phyloP scores from a whole-genome alignment of 1,284 basidiomycete genomes.

The Ustilago cynodontis region DNA sequence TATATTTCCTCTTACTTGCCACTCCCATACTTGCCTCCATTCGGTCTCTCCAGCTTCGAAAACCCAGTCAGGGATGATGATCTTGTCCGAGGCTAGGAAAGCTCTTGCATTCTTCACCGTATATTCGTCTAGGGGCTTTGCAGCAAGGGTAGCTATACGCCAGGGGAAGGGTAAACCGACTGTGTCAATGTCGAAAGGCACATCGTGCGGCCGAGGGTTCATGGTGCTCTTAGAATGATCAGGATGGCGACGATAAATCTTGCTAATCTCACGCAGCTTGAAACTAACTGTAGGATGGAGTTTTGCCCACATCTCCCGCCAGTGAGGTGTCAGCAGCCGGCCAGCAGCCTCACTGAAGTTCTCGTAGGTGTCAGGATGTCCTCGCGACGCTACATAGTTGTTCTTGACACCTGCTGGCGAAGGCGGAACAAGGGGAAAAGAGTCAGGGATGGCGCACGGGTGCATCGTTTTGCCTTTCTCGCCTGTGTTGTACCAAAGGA shows the following conservation, averaged over 20 bases:
- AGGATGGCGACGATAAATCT: background rate
- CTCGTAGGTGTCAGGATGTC: background rate
- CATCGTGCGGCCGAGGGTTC: background rate
- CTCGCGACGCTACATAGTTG: background rate
- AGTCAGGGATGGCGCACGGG: too few relatives aligned
- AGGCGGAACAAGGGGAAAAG: background rate
- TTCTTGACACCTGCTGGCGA: background rate
- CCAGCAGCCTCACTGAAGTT: background rate
- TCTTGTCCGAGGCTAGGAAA: background rate
- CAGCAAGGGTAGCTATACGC: background rate
- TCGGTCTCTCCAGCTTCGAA: background rate
- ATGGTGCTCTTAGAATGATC: background rate
- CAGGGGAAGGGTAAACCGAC: background rate
- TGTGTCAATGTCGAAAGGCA: background rate
- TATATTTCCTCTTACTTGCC: background rate
- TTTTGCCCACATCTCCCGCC: background rate
- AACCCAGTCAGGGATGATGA: background rate
- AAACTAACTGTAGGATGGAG: background rate
- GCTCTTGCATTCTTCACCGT: background rate
- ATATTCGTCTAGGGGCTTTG: background rate
- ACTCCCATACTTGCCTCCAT: background rate
- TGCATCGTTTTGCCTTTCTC: background rate
- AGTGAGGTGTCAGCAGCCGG: background rate
- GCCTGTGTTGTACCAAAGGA: slow-evolving; percentile 2
- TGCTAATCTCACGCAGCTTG: background rate